A percentile compares a stretch with the other conserved stretches of the same genome.
phyloP scores from a whole-genome alignment of 2,329 filamentous ascomycete genomes.

The Calonectria pseudoreteaudii region DNA sequence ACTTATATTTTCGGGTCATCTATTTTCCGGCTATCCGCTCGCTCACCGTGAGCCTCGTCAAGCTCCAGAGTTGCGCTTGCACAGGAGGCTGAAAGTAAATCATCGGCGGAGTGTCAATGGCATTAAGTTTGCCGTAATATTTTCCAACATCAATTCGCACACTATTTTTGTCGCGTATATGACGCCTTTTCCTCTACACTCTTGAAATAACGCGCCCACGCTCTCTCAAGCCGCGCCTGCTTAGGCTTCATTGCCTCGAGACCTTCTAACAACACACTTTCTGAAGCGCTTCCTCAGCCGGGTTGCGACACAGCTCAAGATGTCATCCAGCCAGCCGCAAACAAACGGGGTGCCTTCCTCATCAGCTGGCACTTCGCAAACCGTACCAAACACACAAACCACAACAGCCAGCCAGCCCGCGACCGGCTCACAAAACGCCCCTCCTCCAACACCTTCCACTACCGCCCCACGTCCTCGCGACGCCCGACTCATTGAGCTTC shows the following conservation, averaged over 20 bases:
- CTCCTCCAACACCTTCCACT: conserved; percentile 48
- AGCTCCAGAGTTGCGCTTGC: conserved; percentile 7
- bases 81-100: neutral
- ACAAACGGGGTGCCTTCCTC: conserved; percentile 64
- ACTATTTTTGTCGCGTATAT: neutral
- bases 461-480: conserved; percentile 76
- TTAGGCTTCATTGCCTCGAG: neutral
- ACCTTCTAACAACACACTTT: conserved; percentile 1
- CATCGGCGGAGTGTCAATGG: conserved; percentile 16
- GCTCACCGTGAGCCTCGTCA: conserved; percentile 11
- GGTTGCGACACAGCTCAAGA: conserved; percentile 29
- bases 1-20: conserved; percentile 37
- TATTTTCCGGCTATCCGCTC: conserved; percentile 15
- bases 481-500: conserved; percentile 81
- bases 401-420: conserved; percentile 44
- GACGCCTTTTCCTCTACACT: neutral
- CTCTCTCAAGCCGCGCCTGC: neutral
- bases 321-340: conserved; percentile 58
- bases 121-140: neutral
- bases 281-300: neutral
- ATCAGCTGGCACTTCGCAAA: conserved; percentile 52
- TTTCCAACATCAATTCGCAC: neutral
- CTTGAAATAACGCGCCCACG: neutral
- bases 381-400: conserved; percentile 51
- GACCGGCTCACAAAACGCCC: conserved; percentile 38